phyloP scores from a whole-genome alignment of 495 filamentous ascomycete genomes.

The Tuber calosporum region DNA sequence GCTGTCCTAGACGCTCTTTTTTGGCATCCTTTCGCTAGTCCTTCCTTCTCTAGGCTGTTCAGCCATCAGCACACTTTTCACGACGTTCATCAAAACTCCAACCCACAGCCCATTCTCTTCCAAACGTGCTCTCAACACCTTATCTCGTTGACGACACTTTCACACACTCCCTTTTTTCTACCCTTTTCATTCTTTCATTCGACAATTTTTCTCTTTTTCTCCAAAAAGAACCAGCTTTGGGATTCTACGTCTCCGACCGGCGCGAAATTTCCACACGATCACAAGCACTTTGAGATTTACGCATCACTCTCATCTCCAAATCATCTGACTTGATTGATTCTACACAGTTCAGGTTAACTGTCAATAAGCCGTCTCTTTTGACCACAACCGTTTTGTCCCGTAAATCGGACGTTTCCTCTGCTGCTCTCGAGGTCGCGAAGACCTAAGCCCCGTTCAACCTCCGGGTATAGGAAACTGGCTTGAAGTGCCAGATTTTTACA shows the following conservation, averaged over 20 bases:
- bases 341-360: slow-evolving; percentile 42
- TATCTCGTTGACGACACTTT: slow-evolving; percentile 37
- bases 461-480: neutral
- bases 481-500: neutral
- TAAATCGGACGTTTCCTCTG: neutral
- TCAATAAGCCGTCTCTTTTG: slow-evolving; percentile 19
- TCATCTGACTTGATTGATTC: slow-evolving; percentile 15
- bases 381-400: slow-evolving; percentile 7
- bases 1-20: slow-evolving; percentile 43
- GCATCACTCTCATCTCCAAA: slow-evolving; percentile 19
- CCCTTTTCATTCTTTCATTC: slow-evolving; percentile 23
- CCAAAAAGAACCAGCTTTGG: slow-evolving; percentile 16
- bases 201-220: slow-evolving; percentile 22
- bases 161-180: slow-evolving; percentile 36
- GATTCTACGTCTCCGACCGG: slow-evolving; percentile 41
- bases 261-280: slow-evolving; percentile 38
- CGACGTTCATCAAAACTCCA: slow-evolving; percentile 12
- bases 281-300: slow-evolving; percentile 29
- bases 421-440: neutral
- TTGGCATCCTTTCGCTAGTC: slow-evolving; percentile 38
- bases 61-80: slow-evolving; percentile 34
- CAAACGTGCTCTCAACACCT: slow-evolving; percentile 35
- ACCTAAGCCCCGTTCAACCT: neutral
- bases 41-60: slow-evolving; percentile 37
- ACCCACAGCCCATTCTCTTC: slow-evolving; percentile 38